Conservation (phyloP, 2,329 filamentous ascomycete genomes). For the Neofusicoccum laricinum region DNA sequence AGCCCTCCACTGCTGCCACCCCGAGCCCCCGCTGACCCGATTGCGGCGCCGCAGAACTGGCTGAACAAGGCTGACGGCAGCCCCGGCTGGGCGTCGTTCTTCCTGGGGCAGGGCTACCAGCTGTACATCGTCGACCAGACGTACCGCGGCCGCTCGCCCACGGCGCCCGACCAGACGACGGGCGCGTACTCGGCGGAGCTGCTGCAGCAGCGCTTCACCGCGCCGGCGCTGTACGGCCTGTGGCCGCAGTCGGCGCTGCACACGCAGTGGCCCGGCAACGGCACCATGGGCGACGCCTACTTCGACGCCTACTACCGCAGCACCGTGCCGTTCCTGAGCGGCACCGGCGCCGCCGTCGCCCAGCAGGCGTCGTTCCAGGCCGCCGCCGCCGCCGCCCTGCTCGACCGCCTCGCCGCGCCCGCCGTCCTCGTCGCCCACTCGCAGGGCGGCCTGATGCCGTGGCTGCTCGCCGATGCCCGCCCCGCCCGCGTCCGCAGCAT, state of each 20-base stretch:
- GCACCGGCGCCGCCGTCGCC: neutral
- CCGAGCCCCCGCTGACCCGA: neutral
- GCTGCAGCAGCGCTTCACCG: conserved; percentile 33
- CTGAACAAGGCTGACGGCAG: conserved; percentile 49
- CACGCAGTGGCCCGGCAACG: conserved; percentile 40
- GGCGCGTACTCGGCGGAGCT: conserved; percentile 16
- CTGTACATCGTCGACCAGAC: conserved; percentile 50
- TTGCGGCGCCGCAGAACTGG: conserved; percentile 23
- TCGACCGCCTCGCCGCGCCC: conserved; percentile 40
- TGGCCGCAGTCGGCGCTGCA: conserved; percentile 45
- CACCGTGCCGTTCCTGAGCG: neutral
- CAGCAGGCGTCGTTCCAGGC: conserved; percentile 6
- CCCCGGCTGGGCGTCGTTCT: conserved; percentile 49
- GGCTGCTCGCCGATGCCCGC: conserved; percentile 48
- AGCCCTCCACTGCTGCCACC: too few species aligned
- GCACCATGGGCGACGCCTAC: conserved; percentile 36
- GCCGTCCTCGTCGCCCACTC: conserved; percentile 51
- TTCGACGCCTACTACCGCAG: conserved; percentile 48
- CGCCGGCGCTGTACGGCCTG: conserved; percentile 32
- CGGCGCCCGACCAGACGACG: conserved; percentile 29
- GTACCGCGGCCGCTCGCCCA: conserved; percentile 46
- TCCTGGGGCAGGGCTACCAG: conserved; percentile 46
- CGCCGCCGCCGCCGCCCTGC: conserved; percentile 30
- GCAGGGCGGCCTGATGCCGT: conserved; percentile 47
- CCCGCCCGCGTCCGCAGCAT: conserved; percentile 50